Evolutionary conservation across 2,329 filamentous ascomycete genomes (phyloP), one percentile per base, ranked within the genome.

Genomic region (Falciphora oryzae): DNA sequence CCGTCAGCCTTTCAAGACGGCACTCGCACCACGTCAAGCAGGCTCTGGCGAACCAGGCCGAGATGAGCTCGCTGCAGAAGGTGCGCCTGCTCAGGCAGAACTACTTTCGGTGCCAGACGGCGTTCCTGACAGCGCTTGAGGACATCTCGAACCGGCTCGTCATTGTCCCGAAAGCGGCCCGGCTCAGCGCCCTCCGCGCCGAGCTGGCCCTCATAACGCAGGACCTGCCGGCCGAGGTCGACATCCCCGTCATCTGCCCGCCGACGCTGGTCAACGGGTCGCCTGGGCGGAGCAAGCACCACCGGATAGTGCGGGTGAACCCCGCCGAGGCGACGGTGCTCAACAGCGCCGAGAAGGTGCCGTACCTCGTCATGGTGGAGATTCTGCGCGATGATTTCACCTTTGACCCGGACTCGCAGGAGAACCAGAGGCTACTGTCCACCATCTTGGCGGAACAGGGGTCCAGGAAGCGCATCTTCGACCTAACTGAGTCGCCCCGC

Each of bases 131-230:
- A 4, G 91, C 91, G 1, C 81, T 95, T 22, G 90, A 94, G 74
- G 89, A 90, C 69, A 94, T 95, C 63, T 95, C 91, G 3, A 93
- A 92, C 72, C 87, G 91, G n/a, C 79, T 95, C 59, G 90, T 95
- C 7, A 83, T 89, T 64, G 91, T 95, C 6, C 91, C 91, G 1
- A 95, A 95, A 73, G 86, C 88, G 44, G 91, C 91, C 57, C 86
- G 91, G 38, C 82, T 95, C 70, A 95, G 91, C 75, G 91, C 92
- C 57, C 79, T 95, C 59, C 85, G 91, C 65, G 92, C 91, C 3
- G 91, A 95, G 75, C 81, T 95, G 66, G 91, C 90, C 18, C 80
- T 95, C 50, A 91, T 95, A 67, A 89, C 88, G 2, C 90, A 92
- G 71, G 91, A 95, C 72, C 78, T 95, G 59, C 91, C 91, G 0